A percentile compares a stretch with the other conserved stretches of the same genome.
phyloP scores from a whole-genome alignment of 1,139 yeast genomes.

The Diutina scorzettiae region DNA sequence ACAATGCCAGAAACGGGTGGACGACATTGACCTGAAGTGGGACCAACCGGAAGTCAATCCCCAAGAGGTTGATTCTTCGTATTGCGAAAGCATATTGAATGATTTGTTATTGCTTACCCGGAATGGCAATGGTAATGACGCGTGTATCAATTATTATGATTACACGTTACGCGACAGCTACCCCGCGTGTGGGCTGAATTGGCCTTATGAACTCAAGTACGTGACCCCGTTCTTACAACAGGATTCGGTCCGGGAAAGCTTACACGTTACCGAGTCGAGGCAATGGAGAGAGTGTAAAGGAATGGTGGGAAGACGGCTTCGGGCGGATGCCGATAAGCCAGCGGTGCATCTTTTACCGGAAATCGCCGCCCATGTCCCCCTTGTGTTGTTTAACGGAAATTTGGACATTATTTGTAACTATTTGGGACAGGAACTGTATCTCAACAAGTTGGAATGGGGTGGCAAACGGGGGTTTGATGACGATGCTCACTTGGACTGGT shows the following conservation, averaged over 20 bases:
- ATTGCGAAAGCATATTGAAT: slow-evolving; percentile 40
- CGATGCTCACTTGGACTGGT: slow-evolving; percentile 33
- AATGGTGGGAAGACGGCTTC: slow-evolving; percentile 40
- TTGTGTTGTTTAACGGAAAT: slow-evolving; percentile 77
- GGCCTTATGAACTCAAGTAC: slow-evolving; percentile 69
- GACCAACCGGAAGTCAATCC: slow-evolving; percentile 20
- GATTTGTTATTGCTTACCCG: slow-evolving; percentile 27
- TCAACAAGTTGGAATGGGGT: slow-evolving; percentile 55
- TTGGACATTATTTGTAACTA: slow-evolving; percentile 84
- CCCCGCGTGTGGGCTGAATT: slow-evolving; percentile 86
- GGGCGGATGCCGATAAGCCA: slow-evolving; percentile 43
- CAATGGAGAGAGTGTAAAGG: slow-evolving; percentile 73
- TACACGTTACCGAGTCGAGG: slow-evolving; percentile 36
- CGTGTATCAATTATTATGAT: slow-evolving; percentile 79
- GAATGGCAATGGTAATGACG: slow-evolving; percentile 19
- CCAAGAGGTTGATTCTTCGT: slow-evolving; percentile 9
- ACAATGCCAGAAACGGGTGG: slow-evolving; percentile 39
- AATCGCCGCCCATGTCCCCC: slow-evolving; percentile 46
- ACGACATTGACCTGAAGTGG: slow-evolving; percentile 17
- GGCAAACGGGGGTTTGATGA: slow-evolving; percentile 47
- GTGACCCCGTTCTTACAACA: slow-evolving; percentile 51
- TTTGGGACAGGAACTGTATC: slow-evolving; percentile 58
- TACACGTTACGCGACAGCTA: slow-evolving; percentile 54
- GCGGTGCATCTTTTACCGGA: slow-evolving; percentile 56
- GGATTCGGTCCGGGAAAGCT: slow-evolving; percentile 42